phyloP scores from a whole-genome alignment of 441 rosid species.

The Theobroma grandiflorum region DNA sequence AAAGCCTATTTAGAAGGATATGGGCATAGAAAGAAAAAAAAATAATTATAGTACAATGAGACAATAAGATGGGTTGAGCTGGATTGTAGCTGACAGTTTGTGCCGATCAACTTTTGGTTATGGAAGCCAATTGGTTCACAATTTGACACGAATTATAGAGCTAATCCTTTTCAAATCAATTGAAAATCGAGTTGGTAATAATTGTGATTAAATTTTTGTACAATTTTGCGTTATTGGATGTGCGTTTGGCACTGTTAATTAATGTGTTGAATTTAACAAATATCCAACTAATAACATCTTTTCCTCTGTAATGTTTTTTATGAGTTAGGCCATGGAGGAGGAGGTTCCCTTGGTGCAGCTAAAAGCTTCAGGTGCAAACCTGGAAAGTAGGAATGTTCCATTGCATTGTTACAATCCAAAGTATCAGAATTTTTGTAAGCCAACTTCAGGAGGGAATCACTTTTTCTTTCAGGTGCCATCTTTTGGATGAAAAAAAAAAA shows the following conservation, averaged over 20 bases:
- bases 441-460: neutral
- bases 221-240: conserved; percentile 30
- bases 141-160: neutral
- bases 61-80: neutral
- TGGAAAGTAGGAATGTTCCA: conserved; percentile 34
- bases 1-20: conserved; percentile 43
- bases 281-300: neutral
- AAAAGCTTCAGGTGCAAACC: conserved; percentile 26
- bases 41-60: neutral
- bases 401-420: conserved; percentile 17
- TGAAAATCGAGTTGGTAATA: conserved; percentile 38
- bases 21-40: neutral
- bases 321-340: neutral
- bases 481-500: neutral
- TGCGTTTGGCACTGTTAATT: neutral
- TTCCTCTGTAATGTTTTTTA: neutral
- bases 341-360: neutral
- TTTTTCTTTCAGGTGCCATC: conserved; percentile 11
- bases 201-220: conserved; percentile 31
- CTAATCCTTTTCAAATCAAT: conserved; percentile 21
- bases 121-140: neutral
- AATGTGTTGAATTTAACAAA: neutral
- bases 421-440: conserved; percentile 39
- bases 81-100: neutral
- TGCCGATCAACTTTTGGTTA: neutral